A percentile compares a stretch with the other conserved stretches of the same genome.
phyloP scores from a whole-genome alignment of 495 filamentous ascomycete genomes.

The Bacidia gigantensis region DNA sequence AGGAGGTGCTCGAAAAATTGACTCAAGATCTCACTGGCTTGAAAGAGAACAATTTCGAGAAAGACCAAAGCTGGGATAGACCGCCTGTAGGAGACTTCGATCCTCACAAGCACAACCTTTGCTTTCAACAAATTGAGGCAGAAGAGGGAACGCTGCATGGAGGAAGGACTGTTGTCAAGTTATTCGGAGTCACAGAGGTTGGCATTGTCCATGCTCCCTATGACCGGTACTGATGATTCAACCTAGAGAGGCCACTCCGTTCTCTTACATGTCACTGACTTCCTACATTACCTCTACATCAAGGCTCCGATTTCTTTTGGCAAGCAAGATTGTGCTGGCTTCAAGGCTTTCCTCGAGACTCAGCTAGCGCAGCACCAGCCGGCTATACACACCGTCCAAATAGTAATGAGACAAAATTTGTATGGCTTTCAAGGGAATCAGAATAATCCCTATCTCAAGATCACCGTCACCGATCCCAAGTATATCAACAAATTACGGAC shows the following conservation, averaged over 20 bases:
- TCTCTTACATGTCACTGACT: constrained; percentile 86
- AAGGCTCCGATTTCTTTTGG: constrained; percentile 74
- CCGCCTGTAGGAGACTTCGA: constrained; percentile 63
- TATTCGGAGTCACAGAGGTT: constrained; percentile 97
- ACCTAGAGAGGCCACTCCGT: constrained; percentile 75
- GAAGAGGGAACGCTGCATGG: constrained; percentile 72
- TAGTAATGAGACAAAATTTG: constrained; percentile 75
- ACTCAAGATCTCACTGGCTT: constrained; percentile 79
- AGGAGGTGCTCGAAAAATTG: constrained; percentile 84
- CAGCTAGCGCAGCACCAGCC: constrained; percentile 51
- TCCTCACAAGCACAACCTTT: constrained; percentile 53
- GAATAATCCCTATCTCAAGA: constrained; percentile 83
- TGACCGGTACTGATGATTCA: background rate
- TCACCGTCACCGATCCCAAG: constrained; percentile 80
- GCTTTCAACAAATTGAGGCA: constrained; percentile 90
- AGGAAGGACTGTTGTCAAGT: constrained; percentile 60
- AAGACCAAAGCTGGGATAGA: constrained; percentile 86
- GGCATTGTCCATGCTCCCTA: background rate
- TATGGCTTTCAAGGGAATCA: constrained; percentile 87
- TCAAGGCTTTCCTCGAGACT: constrained; percentile 60
- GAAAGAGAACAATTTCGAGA: constrained; percentile 75
- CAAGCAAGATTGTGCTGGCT: constrained; percentile 59
- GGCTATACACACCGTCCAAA: constrained; percentile 55
- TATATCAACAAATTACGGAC: constrained; percentile 57
- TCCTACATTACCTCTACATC: constrained; percentile 92